Evolutionary conservation across 2,329 filamentous ascomycete species (phyloP).

Genomic region (Colletotrichum sojae): DNA sequence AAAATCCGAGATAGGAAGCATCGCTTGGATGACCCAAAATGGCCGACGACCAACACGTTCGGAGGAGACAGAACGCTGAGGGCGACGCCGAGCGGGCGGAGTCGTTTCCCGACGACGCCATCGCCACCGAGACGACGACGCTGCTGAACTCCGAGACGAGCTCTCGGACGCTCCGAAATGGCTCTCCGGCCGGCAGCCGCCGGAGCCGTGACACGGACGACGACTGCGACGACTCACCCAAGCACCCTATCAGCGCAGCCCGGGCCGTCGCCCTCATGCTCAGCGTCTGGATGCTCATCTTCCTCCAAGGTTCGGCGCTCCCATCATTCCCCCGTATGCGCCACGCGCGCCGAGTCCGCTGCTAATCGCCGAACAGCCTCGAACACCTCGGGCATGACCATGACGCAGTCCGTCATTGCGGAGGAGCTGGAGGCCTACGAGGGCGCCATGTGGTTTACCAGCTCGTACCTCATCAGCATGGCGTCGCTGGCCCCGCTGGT

Average conservation of each 20-base stretch:
- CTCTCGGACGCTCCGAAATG: constrained; percentile 31
- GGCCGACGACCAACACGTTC: constrained; percentile 9
- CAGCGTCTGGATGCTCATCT: constrained; percentile 70
- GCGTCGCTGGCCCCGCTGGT: constrained; percentile 77
- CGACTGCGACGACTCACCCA: constrained; percentile 35
- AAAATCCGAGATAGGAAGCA: constrained; percentile 20
- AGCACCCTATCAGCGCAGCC: constrained; percentile 45
- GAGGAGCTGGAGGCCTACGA: constrained; percentile 81
- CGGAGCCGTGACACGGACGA: constrained; percentile 25
- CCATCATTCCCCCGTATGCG: not conserved
- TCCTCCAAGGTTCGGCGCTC: constrained; percentile 67
- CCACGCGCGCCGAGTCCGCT: not conserved
- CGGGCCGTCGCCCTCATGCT: constrained; percentile 63
- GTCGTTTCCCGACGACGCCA: constrained; percentile 16
- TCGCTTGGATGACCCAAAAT: constrained; percentile 22
- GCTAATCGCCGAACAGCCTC: constrained; percentile 56
- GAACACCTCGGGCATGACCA: constrained; percentile 87
- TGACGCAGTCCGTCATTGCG: constrained; percentile 83
- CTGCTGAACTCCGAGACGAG: constrained; percentile 39
- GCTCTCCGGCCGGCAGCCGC: constrained; percentile 23
- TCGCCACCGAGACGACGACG: constrained; percentile 39
- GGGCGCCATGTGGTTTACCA: constrained; percentile 84
- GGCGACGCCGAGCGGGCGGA: not conserved
- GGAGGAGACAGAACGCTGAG: constrained; percentile 12
- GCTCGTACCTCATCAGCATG: constrained; percentile 76